phyloP scores from a whole-genome alignment of 2,329 filamentous ascomycete species.

The Teratosphaeria destructans region DNA sequence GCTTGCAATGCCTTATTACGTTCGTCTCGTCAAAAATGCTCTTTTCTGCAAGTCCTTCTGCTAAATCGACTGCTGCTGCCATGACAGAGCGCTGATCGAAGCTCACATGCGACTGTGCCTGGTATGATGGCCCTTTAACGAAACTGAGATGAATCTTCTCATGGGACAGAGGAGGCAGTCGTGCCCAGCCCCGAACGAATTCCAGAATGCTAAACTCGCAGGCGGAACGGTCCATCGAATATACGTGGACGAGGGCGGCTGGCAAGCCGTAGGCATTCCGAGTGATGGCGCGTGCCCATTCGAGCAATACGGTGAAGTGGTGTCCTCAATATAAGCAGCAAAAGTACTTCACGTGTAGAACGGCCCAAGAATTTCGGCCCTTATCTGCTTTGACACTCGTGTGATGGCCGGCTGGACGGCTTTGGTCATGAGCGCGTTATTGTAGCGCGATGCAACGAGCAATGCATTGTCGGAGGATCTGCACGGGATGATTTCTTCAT shows the following conservation, averaged over 20 bases:
- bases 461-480: background rate
- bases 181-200: slow-evolving; percentile 1
- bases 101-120: background rate
- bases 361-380: slow-evolving; percentile 8
- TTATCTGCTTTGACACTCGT: slow-evolving; percentile 2
- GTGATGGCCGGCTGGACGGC: slow-evolving; percentile 9
- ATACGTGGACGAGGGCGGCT: slow-evolving; percentile 3
- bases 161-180: background rate
- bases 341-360: slow-evolving; percentile 11
- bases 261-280: background rate
- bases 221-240: slow-evolving; percentile 1
- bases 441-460: slow-evolving; percentile 2
- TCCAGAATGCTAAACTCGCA: slow-evolving; percentile 1
- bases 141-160: slow-evolving; percentile 2
- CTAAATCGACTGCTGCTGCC: background rate
- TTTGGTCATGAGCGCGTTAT: slow-evolving; percentile 1
- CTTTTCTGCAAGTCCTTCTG: background rate
- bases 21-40: background rate
- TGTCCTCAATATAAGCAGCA: slow-evolving; percentile 5
- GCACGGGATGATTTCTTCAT: slow-evolving; percentile 1
- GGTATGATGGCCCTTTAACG: background rate
- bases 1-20: background rate
- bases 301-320: slow-evolving; percentile 1
- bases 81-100: background rate
- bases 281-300: slow-evolving; percentile 1